phyloP scores from a whole-genome alignment of 192 early-diverging fungal species.

The Podila horticola region DNA sequence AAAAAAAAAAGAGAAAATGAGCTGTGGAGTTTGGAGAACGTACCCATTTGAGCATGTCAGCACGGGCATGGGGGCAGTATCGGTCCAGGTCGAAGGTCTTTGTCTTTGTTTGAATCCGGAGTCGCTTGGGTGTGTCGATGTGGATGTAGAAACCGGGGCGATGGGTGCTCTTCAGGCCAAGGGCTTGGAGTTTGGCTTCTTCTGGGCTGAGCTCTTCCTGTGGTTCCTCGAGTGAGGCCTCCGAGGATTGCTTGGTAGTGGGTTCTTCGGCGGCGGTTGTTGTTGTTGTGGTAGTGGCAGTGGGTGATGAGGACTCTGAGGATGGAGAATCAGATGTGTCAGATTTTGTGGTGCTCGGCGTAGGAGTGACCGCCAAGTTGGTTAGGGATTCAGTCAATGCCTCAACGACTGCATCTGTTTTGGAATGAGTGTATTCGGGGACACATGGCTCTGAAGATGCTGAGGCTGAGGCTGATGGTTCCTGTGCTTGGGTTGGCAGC shows the following conservation, averaged over 20 bases:
- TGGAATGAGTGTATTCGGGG: too few species aligned
- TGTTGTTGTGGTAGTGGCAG: not conserved
- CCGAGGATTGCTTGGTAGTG: not conserved
- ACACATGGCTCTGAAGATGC: not conserved
- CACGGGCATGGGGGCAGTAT: conserved; percentile 43
- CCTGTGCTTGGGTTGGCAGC: not conserved
- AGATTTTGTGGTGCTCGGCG: not conserved
- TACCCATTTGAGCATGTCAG: conserved; percentile 49
- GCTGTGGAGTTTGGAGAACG: not conserved
- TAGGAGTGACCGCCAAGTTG: conserved; percentile 10
- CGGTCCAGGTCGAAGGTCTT: conserved; percentile 45
- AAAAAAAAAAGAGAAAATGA: too few species aligned
- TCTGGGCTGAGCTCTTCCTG: conserved; percentile 41
- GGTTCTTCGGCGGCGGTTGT: not conserved
- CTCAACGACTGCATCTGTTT: not conserved
- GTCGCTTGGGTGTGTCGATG: conserved; percentile 24
- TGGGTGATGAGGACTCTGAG: not conserved
- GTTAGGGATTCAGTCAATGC: conserved; percentile 8
- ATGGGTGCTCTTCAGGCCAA: conserved; percentile 45
- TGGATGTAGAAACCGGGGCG: conserved; percentile 47
- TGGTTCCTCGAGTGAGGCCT: not conserved
- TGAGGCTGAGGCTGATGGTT: not conserved
- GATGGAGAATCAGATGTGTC: not conserved
- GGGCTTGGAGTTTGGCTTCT: conserved; percentile 27
- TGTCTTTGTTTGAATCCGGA: conserved; percentile 37